Evolutionary conservation across 2,329 filamentous ascomycete species (phyloP).

Genomic region (Pezicula neosporulosa): DNA sequence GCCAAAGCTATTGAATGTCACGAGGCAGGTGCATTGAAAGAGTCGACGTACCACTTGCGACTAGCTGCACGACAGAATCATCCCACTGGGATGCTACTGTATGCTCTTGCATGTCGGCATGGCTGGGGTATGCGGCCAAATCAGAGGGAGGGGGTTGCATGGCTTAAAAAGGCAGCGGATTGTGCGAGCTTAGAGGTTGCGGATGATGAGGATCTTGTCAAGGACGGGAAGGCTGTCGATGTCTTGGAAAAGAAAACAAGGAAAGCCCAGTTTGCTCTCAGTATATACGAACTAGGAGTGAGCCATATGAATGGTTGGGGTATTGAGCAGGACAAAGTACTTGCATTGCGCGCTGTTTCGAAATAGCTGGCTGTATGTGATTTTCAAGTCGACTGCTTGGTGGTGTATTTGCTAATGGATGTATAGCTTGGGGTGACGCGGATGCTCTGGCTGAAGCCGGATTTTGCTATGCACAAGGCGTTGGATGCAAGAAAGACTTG

Average conservation of each 20-base stretch:
- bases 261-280: conserved; percentile 89
- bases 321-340: conserved; percentile 83
- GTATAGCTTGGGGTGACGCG: conserved; percentile 80
- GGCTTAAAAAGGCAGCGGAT: conserved; percentile 89
- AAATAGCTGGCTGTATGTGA: conserved; percentile 77
- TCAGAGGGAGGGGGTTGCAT: conserved; percentile 83
- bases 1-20: conserved; percentile 88
- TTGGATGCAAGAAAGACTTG: conserved; percentile 93
- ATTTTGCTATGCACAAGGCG: conserved; percentile 91
- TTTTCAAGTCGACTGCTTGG: background rate
- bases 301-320: conserved; percentile 99
- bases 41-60: conserved; percentile 94
- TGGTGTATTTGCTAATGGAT: conserved; percentile 19
- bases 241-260: conserved; percentile 73
- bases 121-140: conserved; percentile 98
- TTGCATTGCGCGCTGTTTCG: conserved; percentile 87
- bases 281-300: conserved; percentile 93
- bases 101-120: conserved; percentile 90
- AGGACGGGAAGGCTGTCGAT: conserved; percentile 62
- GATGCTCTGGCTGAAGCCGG: conserved; percentile 93
- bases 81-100: conserved; percentile 92
- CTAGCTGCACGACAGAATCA: conserved; percentile 82
- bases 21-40: conserved; percentile 80
- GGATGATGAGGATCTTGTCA: conserved; percentile 68
- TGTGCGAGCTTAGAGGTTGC: conserved; percentile 78